Evolutionary conservation across 345 rosid genomes (phyloP).

Genomic region (Populus tremula): DNA sequence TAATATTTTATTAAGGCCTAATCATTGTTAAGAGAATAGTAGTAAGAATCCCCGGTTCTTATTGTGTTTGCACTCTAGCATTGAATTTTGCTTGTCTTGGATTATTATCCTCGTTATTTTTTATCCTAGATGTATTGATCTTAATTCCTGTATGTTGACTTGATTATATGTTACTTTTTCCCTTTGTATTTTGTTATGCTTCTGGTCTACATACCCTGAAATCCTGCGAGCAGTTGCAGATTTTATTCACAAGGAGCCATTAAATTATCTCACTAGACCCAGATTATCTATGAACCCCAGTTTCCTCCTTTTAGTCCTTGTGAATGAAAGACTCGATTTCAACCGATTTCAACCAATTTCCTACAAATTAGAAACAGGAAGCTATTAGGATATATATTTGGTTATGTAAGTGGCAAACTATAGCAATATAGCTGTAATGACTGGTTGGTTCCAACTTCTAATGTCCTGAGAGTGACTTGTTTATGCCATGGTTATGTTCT

Average conservation of each 20-base stretch:
- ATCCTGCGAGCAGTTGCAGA: not conserved
- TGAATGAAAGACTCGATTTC: no score
- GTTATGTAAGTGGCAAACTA: not conserved
- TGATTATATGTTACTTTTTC: not conserved
- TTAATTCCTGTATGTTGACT: not conserved
- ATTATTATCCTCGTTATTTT: not conserved
- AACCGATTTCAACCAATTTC: not conserved
- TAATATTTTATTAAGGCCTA: not conserved
- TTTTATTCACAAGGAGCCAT: not conserved
- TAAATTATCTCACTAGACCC: not conserved
- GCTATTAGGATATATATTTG: not conserved
- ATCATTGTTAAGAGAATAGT: not conserved
- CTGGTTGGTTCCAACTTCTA: not conserved
- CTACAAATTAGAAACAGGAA: not conserved
- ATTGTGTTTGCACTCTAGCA: not conserved
- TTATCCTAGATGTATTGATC: not conserved
- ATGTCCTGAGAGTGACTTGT: not conserved
- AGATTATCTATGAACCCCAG: not conserved
- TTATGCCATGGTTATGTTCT: not conserved
- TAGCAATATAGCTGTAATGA: not conserved
- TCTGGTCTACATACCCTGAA: not conserved
- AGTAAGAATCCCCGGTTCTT: not conserved
- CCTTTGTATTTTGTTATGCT: not conserved
- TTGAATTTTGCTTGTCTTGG: not conserved
- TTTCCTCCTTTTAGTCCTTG: not conserved